phyloP scores from a whole-genome alignment of 805 yeast genomes.

The Metschnikowia sp. region DNA sequence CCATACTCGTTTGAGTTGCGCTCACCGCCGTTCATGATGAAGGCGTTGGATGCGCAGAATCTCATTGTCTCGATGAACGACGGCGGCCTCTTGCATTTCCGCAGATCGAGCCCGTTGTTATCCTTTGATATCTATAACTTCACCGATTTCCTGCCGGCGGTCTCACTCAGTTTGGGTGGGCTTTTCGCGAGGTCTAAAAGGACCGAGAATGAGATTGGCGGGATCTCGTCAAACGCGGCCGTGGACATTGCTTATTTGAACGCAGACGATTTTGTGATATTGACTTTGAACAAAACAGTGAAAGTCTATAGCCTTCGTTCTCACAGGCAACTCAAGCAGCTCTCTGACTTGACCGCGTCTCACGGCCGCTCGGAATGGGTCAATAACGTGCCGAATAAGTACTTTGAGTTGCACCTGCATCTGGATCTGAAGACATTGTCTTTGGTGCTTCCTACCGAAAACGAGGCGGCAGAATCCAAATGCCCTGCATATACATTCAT shows the following conservation, averaged over 20 bases:
- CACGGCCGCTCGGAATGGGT: slow-evolving; percentile 21
- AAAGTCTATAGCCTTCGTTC: slow-evolving; percentile 57
- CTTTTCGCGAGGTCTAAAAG: slow-evolving; percentile 15
- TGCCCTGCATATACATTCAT: slow-evolving; percentile 20
- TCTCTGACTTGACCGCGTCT: slow-evolving; percentile 21
- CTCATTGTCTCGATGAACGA: slow-evolving; percentile 64
- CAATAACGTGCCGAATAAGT: slow-evolving; percentile 29
- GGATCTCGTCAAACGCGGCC: slow-evolving; percentile 39
- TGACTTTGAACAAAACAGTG: slow-evolving; percentile 51
- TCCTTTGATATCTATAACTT: slow-evolving; percentile 46
- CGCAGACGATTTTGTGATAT: slow-evolving; percentile 42
- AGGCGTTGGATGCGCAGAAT: slow-evolving; percentile 42
- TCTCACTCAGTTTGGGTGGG: slow-evolving; percentile 27
- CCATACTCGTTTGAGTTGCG: slow-evolving; percentile 56
- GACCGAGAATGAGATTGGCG: slow-evolving; percentile 27
- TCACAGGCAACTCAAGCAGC: slow-evolving; percentile 22
- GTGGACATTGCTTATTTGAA: slow-evolving; percentile 39
- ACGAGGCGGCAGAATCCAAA: not conserved
- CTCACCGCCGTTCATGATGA: slow-evolving; percentile 48
- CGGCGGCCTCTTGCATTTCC: slow-evolving; percentile 69
- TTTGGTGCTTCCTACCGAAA: slow-evolving; percentile 10
- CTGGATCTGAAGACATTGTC: slow-evolving; percentile 1
- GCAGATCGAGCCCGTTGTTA: slow-evolving; percentile 34
- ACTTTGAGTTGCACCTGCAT: slow-evolving; percentile 20
- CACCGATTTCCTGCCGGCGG: slow-evolving; percentile 43